Evolutionary conservation across 768 basidiomycete genomes (phyloP), one percentile per base, ranked within the genome.

Genomic region (Calocera cornea): DNA sequence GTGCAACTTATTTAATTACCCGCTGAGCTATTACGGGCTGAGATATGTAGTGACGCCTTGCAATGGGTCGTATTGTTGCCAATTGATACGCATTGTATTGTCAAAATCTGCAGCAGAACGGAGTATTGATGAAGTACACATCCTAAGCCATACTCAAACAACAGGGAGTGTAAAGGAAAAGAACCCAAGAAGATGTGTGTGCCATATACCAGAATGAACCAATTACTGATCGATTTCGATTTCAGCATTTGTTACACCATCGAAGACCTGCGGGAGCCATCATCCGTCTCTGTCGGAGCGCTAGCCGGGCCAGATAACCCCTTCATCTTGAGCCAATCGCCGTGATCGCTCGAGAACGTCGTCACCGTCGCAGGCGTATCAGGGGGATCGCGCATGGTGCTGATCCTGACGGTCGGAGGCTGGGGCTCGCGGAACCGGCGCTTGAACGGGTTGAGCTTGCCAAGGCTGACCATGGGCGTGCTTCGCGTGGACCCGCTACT

Each of bases 1-100:
- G 72, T 82, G 81, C 65, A 71, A 75, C 2, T 72, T 80, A 41
- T 68, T 81, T 27, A 60, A 60, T 60, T 31, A 60, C 19, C 27
- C 54, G 10, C 31, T 60, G 2, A 31, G 54, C 5, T 60, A 60
- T 19, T 60, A 31, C 11, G n/a, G 54, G 11, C 11, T 60, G 31
- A 60, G 54, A 27, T 27, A 10, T 16, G 22, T 41, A 41, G 40
- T 41, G 16, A 8, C 7, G 44, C 44, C 5, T 8, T 17, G 7
- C 44, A 47, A 19, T 19, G 8, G 19, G 24, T 38, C 5, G 36
- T 14, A 14, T 8, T 19, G 44, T 47, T 47, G 54, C 31, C 54
- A 33, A 60, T 60, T 27, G 31, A 60, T 60, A 27, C 54, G 24
- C 44, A 19, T 8, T 60, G 54, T 10, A 29, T 60, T 33, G 24